Percentiles rank a stretch among this genome's conserved stretches.
Evolutionary conservation across 139 green algal species (phyloP).

Genomic region (Klebsormidium nitens): DNA sequence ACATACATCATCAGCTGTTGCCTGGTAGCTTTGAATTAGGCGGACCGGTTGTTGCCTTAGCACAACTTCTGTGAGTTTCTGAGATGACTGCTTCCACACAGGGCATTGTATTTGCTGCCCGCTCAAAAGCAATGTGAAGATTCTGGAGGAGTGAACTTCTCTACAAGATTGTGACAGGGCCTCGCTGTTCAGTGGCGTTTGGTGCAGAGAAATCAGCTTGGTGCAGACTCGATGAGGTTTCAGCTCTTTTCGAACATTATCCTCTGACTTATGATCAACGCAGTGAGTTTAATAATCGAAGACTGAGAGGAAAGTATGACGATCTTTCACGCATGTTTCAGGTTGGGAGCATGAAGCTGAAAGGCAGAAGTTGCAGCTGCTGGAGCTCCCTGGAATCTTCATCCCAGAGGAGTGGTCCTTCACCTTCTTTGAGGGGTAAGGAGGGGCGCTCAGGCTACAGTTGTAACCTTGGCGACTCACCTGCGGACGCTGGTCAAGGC

Average conservation of each 20-base stretch:
- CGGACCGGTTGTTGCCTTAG: neutral
- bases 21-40: neutral
- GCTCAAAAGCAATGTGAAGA: too few species aligned
- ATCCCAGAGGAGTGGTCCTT: constrained; percentile 35
- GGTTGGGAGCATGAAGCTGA: neutral
- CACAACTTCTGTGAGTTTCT: neutral
- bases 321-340: too few species aligned
- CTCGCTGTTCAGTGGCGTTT: too few species aligned
- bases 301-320: too few species aligned
- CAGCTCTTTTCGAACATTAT: neutral
- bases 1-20: neutral
- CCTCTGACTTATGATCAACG: too few species aligned
- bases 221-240: neutral
- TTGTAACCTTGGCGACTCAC: too few species aligned
- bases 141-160: too few species aligned
- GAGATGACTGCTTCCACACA: neutral
- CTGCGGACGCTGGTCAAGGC: too few species aligned
- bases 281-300: too few species aligned
- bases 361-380: constrained; percentile 21
- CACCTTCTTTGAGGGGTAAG: constrained; percentile 42
- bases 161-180: too few species aligned
- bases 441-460: too few species aligned
- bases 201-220: neutral
- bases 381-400: constrained; percentile 35
- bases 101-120: too few species aligned